Percentiles rank a stretch among this genome's conserved stretches.
Evolutionary conservation across 495 filamentous ascomycete species (phyloP).

Genomic region (Hypoxylon lenormandii): DNA sequence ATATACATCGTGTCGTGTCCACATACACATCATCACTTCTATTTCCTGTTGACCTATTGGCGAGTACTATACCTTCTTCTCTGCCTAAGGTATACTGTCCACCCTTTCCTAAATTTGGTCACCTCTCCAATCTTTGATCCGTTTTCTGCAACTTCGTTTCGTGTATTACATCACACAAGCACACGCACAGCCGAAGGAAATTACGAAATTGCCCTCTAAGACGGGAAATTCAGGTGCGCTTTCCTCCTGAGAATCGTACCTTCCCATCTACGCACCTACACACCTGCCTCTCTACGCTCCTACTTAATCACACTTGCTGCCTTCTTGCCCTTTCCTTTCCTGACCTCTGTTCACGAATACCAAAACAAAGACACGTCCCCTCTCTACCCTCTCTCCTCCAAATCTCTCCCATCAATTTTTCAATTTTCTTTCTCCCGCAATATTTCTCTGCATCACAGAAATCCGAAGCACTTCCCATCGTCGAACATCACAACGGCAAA

Average conservation of each 20-base stretch:
- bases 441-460: slow-evolving; percentile 36
- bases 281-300: too few species aligned
- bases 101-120: slow-evolving; percentile 4
- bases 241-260: slow-evolving; percentile 32
- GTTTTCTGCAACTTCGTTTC: slow-evolving; percentile 30
- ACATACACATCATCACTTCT: too few species aligned
- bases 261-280: slow-evolving; percentile 4
- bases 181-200: slow-evolving; percentile 36
- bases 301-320: not conserved
- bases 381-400: slow-evolving; percentile 4
- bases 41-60: not conserved
- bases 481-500: slow-evolving; percentile 41
- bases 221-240: slow-evolving; percentile 25
- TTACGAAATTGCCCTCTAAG: slow-evolving; percentile 40
- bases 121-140: slow-evolving; percentile 9
- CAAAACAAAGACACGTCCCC: slow-evolving; percentile 21
- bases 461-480: slow-evolving; percentile 41
- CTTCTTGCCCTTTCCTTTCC: not conserved
- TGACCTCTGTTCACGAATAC: slow-evolving; percentile 13
- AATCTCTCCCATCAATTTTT: slow-evolving; percentile 26
- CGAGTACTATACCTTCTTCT: not conserved
- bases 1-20: too few species aligned
- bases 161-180: slow-evolving; percentile 44
- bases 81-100: not conserved
- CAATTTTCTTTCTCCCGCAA: slow-evolving; percentile 20